These are phyloP conservation scores for Xylariaceae sp. DNA, from an alignment of 2,329 filamentous ascomycete genomes.

Conservation along the genomic window DNA sequence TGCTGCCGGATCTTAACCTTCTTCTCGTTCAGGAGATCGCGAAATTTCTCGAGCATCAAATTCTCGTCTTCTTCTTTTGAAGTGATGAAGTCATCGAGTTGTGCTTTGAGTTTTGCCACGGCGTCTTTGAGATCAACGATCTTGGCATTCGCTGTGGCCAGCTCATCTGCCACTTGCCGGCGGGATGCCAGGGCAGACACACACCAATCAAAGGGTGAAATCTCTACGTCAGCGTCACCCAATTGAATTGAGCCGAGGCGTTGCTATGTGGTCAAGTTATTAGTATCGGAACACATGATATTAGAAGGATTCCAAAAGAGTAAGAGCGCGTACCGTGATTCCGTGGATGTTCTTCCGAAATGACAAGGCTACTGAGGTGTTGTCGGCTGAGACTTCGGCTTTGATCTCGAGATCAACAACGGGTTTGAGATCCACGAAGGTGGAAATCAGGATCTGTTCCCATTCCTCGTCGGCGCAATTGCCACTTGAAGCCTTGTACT, in stretches of 20 bases:
- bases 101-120: slow-evolving; percentile 55
- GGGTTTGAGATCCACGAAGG: slow-evolving; percentile 49
- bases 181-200: slow-evolving; percentile 51
- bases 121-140: slow-evolving; percentile 49
- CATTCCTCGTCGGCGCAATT: slow-evolving; percentile 62
- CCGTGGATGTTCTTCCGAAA: slow-evolving; percentile 63
- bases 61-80: slow-evolving; percentile 65
- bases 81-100: slow-evolving; percentile 62
- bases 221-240: slow-evolving; percentile 46
- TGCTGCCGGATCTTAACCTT: slow-evolving; percentile 76
- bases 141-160: slow-evolving; percentile 41
- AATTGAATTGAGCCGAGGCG: slow-evolving; percentile 63
- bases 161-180: slow-evolving; percentile 40
- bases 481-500: slow-evolving; percentile 50
- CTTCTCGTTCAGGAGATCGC: slow-evolving; percentile 70
- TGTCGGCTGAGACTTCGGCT: slow-evolving; percentile 51
- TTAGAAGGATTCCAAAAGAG: slow-evolving; percentile 2
- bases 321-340: slow-evolving; percentile 55
- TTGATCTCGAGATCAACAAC: slow-evolving; percentile 55
- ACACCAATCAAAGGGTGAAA: slow-evolving; percentile 70
- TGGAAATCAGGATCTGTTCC: slow-evolving; percentile 55
- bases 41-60: slow-evolving; percentile 65
- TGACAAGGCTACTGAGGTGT: slow-evolving; percentile 54
- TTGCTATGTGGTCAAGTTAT: slow-evolving; percentile 46
- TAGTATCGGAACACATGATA: slow-evolving; percentile 8